phyloP scores from a whole-genome alignment of 2,329 filamentous ascomycete species.

The Calonectria leucothoes region DNA sequence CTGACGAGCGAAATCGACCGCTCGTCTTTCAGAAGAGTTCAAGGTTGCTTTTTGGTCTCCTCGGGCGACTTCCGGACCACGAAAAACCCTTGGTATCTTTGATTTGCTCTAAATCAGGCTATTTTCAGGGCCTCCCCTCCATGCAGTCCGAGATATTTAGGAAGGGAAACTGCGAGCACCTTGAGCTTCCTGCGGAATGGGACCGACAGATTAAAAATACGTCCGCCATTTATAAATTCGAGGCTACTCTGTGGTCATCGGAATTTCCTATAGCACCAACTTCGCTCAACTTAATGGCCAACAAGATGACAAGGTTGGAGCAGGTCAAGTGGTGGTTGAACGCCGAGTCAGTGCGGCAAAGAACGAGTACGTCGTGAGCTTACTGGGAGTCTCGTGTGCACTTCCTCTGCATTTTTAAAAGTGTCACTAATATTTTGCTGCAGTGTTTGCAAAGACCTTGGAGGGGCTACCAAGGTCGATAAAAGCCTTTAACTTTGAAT shows the following conservation, averaged over 20 bases:
- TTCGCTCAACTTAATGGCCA: not conserved
- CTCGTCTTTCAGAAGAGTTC: not conserved
- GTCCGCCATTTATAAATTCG: not conserved
- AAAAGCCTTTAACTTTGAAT: not conserved
- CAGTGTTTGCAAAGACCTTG: not conserved
- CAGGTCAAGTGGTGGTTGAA: not conserved
- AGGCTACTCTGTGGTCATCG: not conserved
- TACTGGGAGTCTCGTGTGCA: no score
- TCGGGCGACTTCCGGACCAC: not conserved
- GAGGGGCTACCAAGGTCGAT: not conserved
- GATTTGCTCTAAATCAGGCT: not conserved
- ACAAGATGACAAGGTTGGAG: not conserved
- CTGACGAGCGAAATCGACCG: no score
- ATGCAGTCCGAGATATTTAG: not conserved
- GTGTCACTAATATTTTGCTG: not conserved
- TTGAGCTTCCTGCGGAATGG: not conserved
- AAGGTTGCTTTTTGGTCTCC: not conserved
- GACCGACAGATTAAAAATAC: not conserved
- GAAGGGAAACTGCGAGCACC: not conserved
- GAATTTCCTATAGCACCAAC: not conserved
- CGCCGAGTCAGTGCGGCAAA: not conserved
- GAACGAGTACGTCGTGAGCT: not conserved
- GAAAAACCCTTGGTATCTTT: not conserved
- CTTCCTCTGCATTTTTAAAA: no score
- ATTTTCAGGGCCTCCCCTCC: not conserved